Evolutionary conservation across 495 filamentous ascomycete species (phyloP), one percentile per base, ranked within the genome.

Genomic region (Penicillium robsamsonii): DNA sequence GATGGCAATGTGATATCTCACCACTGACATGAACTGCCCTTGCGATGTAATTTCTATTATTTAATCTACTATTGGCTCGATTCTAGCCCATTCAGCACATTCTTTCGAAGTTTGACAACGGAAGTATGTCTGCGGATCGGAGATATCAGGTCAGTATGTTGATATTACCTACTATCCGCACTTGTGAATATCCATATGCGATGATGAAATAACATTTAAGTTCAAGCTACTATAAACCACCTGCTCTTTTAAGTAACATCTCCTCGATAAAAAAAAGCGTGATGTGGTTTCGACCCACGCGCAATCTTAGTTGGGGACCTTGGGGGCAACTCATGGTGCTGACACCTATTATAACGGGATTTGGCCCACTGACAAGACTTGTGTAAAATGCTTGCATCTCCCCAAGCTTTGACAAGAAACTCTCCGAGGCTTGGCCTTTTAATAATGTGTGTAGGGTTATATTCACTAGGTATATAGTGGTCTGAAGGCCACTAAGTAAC

Each of bases 221-320:
- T 45, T 45, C 50, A 25, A 43, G 5, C 12, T 35, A 33, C 5
- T 17, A n/a, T 11, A 22, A 6, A 47, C 10, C 9, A 50, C 27
- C 46, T 42, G 18, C 33, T 24, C 4, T 2, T 46, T 35, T n/a
- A 10, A 52, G 58, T 27, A 24, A 38, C 7, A 46, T 24, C 15
- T 11, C 27, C 27, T 17, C 17, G 2, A 11, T 5, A 4, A 31
- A 43, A 44, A 55, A 17, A 4, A 22, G 22, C 44, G 22, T 33
- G 10, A 30, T 49, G 37, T 55, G 17, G 29, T 43, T 31, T 44
- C 33, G 40, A 31, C 57, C 58, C 54, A 57, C 58, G 46, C 48
- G 54, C 48, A 33, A 52, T 48, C 44, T 56, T 67, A 64, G 35
- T 59, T 44, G 48, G 54, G 64, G 61, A 67, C 64, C 64, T 65